Base-by-base conservation (phyloP, 106 monocot species). In the Phalaenopsis equestris region DNA sequence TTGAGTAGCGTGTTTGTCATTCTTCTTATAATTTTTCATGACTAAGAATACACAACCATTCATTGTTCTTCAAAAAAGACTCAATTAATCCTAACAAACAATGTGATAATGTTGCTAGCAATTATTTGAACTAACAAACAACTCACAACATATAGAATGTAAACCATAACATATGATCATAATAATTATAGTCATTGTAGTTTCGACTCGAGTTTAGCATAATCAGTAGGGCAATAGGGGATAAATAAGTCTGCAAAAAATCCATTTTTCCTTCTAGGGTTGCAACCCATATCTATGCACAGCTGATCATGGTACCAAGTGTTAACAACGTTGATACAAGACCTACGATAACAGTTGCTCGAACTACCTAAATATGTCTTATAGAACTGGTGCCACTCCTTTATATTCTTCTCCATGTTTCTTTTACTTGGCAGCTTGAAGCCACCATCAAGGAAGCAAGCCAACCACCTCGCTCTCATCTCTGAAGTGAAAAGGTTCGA, bases 271-370 rank as follows among this genome's bases (percentile, higher is more conserved):
- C 91, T 91, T 42, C 56, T 85, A 3, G 85, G 83, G 49, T 90
- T 81, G 67, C 72, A 87, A 1, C 90, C 87, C 87, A 92, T 94
- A 64, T 91, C 94, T 8, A 42, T 38, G 83, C 94, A 94, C 77
- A 94, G 21, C 74, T 86, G 87, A 76, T 94, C 94, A 78, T 85
- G 87, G 80, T 91, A 85, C 87, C 90, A 94, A 18, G 81, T 88
- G 37, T 90, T 86, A 24, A 85, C 15, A 18, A 72, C 41, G 1
- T 86, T 82, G 3, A 90, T 11, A 56, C 88, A 78, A 1, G 85
- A 87, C 23, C 92, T 81, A 21, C 80, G 45, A 46, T 72, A 92
- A 12, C 52, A 52, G 12, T 52, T 14, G 14, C 11, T 52, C 3
- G 77, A 10, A 1, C 78, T 84, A 0, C 39, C 36, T 1, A 73